Percentiles rank a stretch among this genome's conserved stretches.
These are phyloP conservation scores for Lactarius akahatsu DNA, from an alignment of 768 basidiomycete genomes.

Conservation along the genomic window DNA sequence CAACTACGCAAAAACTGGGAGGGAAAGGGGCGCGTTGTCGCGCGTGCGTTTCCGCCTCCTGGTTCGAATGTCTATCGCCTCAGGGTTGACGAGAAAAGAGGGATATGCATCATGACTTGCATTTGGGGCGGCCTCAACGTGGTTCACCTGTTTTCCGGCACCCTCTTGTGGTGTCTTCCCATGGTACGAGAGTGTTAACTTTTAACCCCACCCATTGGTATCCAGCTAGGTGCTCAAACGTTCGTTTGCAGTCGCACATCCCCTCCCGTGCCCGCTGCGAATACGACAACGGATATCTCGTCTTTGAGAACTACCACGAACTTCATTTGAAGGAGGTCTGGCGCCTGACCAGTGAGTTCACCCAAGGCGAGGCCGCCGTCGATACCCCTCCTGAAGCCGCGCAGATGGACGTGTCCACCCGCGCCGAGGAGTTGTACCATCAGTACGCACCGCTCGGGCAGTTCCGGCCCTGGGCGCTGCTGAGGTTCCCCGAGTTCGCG, in stretches of 20 bases:
- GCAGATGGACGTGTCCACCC: constrained; percentile 31
- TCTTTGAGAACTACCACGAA: constrained; percentile 55
- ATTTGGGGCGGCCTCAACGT: constrained; percentile 57
- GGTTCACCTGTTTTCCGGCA: constrained; percentile 49
- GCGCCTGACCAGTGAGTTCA: constrained; percentile 44
- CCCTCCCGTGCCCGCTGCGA: constrained; percentile 65
- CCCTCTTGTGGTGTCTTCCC: constrained; percentile 61
- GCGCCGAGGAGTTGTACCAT: constrained; percentile 30
- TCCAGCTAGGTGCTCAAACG: neutral
- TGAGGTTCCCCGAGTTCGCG: constrained; percentile 44
- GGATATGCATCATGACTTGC: constrained; percentile 59
- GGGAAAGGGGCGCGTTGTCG: constrained; percentile 47
- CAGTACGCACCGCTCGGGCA: constrained; percentile 41
- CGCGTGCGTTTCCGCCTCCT: constrained; percentile 38
- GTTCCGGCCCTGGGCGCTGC: constrained; percentile 62
- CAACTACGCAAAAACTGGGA: constrained; percentile 54
- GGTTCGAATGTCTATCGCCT: constrained; percentile 60
- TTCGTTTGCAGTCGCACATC: constrained; percentile 45
- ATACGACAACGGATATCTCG: constrained; percentile 66
- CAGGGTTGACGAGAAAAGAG: constrained; percentile 67
- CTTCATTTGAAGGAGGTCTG: constrained; percentile 64
- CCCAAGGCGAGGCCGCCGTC: constrained; percentile 12
- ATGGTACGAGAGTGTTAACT: constrained; percentile 39
- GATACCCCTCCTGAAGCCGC: constrained; percentile 29
- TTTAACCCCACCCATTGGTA: neutral